These are phyloP conservation scores for Ogataea pignaliae DNA, from an alignment of 805 yeast species.

Conservation along the genomic window DNA sequence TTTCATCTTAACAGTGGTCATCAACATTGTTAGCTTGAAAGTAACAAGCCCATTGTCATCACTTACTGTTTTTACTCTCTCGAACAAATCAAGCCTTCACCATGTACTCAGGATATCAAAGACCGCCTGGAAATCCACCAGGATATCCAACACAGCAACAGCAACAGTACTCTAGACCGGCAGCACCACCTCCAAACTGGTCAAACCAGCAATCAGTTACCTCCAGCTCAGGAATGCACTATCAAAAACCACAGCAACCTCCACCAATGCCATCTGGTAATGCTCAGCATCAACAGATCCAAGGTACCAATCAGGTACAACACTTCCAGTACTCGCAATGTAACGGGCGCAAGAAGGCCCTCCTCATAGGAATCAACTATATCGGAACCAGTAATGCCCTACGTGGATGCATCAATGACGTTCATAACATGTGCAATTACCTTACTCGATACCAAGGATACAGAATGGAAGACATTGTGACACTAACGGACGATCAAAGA, in stretches of 20 bases:
- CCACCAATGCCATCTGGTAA: slow-evolving; percentile 18
- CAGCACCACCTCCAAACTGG: slow-evolving; percentile 13
- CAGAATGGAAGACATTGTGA: slow-evolving; percentile 50
- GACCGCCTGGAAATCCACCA: slow-evolving; percentile 19
- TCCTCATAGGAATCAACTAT: slow-evolving; percentile 76
- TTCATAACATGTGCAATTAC: slow-evolving; percentile 41
- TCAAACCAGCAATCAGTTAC: slow-evolving; percentile 1
- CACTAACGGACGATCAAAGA: slow-evolving; percentile 53
- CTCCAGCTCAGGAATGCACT: neutral
- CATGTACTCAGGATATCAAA: slow-evolving; percentile 19
- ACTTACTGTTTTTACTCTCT: no score
- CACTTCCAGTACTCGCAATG: slow-evolving; percentile 59
- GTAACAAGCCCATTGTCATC: no score
- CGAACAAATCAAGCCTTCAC: neutral
- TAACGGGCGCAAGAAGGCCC: slow-evolving; percentile 68
- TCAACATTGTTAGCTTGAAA: no score
- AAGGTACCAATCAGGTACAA: slow-evolving; percentile 31
- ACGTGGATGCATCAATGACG: slow-evolving; percentile 82
- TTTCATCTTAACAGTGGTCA: no score
- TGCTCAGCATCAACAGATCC: slow-evolving; percentile 19
- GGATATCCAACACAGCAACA: slow-evolving; percentile 12
- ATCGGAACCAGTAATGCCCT: slow-evolving; percentile 56
- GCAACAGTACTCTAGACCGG: slow-evolving; percentile 9
- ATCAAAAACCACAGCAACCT: slow-evolving; percentile 9
- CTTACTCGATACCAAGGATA: slow-evolving; percentile 41